Evolutionary conservation across 1,284 basidiomycete genomes (phyloP), one percentile per base, ranked within the genome.

Genomic region (Pseudozyma pruni): DNA sequence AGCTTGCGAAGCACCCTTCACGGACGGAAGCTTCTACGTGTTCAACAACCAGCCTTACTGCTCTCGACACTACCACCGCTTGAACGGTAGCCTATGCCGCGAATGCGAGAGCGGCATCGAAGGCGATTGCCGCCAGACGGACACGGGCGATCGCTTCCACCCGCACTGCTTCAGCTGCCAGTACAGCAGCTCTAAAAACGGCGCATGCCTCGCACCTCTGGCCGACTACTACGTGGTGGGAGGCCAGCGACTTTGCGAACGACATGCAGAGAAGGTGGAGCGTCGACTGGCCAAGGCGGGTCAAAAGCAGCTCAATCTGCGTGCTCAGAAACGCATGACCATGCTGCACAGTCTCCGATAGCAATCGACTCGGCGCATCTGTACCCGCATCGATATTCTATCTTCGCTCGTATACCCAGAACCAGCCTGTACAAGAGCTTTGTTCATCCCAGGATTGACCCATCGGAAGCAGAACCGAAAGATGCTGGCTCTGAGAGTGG

Each of bases 31-130:
- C 52, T 77, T 77, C 32, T 77, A 76, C 52, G 74, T 75, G 8
- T 76, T 44, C 44, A 71, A 74, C 35, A 72, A 76, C 40, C 60
- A 68, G 44, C 74, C 75, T 17, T 77, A 77, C 68, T 77, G 75
- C 38, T 46, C 59, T 8, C 48, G 67, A 8, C 74, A 77, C 54
- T 77, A 77, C 17, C 71, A 73, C 37, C 37, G 46, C 10, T 44
- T 66, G 32, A 74, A 74, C 31, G 74, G 74, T n/a, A 75, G 74
- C 22, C 35, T 71, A n/a, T 77, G 75, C 47, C 56, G 59, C 35
- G 57, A 53, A 32, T 77, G 75, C 63, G 54, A 57, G 33, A 32
- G 37, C 16, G 75, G 75, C 27, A 76, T 77, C 67, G 74, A 74
- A 41, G 75, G 75, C 34, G 55, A 72, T 35, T 77, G 75, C 40